Percentiles rank a stretch among this genome's conserved stretches.
Evolutionary conservation across 805 yeast species (phyloP).

Genomic region (Wickerhamiella lipophila): DNA sequence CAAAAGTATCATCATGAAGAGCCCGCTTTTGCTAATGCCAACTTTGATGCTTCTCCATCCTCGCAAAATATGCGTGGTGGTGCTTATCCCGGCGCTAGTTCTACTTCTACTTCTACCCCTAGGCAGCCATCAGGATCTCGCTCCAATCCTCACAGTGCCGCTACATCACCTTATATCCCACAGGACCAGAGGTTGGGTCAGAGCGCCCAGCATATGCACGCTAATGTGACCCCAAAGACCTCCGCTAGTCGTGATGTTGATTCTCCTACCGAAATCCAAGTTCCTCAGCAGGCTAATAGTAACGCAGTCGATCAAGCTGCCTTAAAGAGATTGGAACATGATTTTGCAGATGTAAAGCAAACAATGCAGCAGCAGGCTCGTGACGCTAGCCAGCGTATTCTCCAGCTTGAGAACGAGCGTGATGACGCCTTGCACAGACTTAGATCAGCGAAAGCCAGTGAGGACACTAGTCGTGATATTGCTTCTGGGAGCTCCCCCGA

Average conservation of each 20-base stretch:
- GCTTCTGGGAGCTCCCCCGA: background rate
- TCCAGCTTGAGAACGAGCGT: conserved; percentile 11
- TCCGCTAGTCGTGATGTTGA: background rate
- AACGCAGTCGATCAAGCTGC: background rate
- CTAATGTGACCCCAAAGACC: background rate
- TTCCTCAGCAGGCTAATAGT: background rate
- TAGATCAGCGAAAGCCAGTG: background rate
- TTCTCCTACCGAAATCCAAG: background rate
- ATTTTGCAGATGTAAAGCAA: conserved; percentile 20
- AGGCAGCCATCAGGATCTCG: background rate
- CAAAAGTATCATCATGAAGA: background rate
- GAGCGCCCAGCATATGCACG: background rate
- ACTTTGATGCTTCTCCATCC: background rate
- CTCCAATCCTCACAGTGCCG: background rate
- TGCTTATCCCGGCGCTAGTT: background rate
- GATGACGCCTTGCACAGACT: conserved; percentile 9
- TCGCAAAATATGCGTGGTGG: background rate
- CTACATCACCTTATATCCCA: background rate
- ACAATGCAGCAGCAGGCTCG: conserved; percentile 22
- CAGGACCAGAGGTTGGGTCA: background rate
- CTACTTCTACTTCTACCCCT: background rate
- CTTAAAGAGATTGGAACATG: conserved; percentile 19
- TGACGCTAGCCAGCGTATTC: conserved; percentile 20
- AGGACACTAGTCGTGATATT: background rate
- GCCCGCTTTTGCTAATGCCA: background rate